These are phyloP conservation scores for Epichloe brachyelytri DNA, from an alignment of 2,329 filamentous ascomycete genomes.

Conservation along the genomic window DNA sequence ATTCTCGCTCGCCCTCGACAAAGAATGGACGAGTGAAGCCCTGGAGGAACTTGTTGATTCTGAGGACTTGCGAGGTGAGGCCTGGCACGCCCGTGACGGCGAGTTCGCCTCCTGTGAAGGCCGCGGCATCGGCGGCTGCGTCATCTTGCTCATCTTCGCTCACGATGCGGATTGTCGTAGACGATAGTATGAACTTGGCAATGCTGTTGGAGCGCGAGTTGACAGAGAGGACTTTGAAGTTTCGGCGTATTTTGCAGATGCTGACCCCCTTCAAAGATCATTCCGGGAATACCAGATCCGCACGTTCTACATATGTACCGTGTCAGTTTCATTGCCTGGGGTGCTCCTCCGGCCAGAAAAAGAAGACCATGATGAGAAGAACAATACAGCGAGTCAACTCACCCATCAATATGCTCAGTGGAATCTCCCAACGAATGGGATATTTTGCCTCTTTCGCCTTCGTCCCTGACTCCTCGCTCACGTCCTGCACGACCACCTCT, in stretches of 20 bases:
- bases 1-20: slow-evolving; percentile 19
- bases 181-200: slow-evolving; percentile 29
- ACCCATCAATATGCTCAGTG: slow-evolving; percentile 22
- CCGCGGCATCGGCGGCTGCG: slow-evolving; percentile 6
- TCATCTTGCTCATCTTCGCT: slow-evolving; percentile 15
- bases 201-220: slow-evolving; percentile 32
- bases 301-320: slow-evolving; percentile 30
- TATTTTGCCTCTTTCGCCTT: slow-evolving; percentile 18
- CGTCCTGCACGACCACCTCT: slow-evolving; percentile 47
- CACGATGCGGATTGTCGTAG: slow-evolving; percentile 26
- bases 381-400: slow-evolving; percentile 3
- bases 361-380: not conserved
- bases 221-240: slow-evolving; percentile 46
- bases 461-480: slow-evolving; percentile 27
- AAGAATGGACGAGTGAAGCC: slow-evolving; percentile 34
- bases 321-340: not conserved
- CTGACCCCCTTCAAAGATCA: slow-evolving; percentile 51
- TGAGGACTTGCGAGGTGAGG: slow-evolving; percentile 47
- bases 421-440: slow-evolving; percentile 22
- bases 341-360: too few species aligned
- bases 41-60: slow-evolving; percentile 54
- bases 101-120: slow-evolving; percentile 20
- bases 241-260: slow-evolving; percentile 18
- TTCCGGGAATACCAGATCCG: slow-evolving; percentile 58
- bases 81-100: slow-evolving; percentile 50